A percentile compares a stretch with the other conserved stretches of the same genome.
phyloP scores from a whole-genome alignment of 2,329 filamentous ascomycete species.

The Sarocladium brachiariae region DNA sequence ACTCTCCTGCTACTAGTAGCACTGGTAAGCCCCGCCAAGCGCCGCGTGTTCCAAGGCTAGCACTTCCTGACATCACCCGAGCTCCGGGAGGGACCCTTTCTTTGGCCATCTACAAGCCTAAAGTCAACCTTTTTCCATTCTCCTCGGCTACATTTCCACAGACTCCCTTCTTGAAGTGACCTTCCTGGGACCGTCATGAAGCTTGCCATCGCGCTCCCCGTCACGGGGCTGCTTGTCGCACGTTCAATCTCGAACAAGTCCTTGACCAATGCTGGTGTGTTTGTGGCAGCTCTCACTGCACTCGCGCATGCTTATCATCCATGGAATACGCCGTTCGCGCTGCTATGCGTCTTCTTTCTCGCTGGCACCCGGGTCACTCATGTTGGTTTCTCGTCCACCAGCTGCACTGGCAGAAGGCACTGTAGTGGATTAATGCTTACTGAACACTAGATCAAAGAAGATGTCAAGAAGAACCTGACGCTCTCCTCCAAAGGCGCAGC shows the following conservation, averaged over 20 bases:
- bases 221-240: constrained; percentile 54
- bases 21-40: constrained; percentile 2
- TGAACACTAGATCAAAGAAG: constrained; percentile 65
- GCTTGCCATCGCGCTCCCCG: constrained; percentile 48
- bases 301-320: constrained; percentile 82
- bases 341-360: constrained; percentile 80
- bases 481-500: constrained; percentile 64
- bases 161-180: background rate
- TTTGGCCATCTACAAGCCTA: background rate
- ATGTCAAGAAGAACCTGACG: constrained; percentile 76
- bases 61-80: background rate
- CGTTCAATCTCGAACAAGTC: constrained; percentile 67
- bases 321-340: constrained; percentile 82
- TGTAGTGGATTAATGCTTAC: no score
- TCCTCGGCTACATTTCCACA: background rate
- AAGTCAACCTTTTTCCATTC: background rate
- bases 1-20: no score
- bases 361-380: constrained; percentile 79
- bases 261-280: constrained; percentile 69
- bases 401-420: no score
- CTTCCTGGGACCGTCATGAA: constrained; percentile 40
- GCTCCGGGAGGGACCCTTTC: background rate
- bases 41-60: constrained; percentile 1
- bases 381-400: constrained; percentile 35
- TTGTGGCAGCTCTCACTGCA: constrained; percentile 67